Percentiles rank a stretch among this genome's conserved stretches.
Conservation (phyloP, 2,329 filamentous ascomycete genomes). For the Aureobasidium sp. region DNA sequence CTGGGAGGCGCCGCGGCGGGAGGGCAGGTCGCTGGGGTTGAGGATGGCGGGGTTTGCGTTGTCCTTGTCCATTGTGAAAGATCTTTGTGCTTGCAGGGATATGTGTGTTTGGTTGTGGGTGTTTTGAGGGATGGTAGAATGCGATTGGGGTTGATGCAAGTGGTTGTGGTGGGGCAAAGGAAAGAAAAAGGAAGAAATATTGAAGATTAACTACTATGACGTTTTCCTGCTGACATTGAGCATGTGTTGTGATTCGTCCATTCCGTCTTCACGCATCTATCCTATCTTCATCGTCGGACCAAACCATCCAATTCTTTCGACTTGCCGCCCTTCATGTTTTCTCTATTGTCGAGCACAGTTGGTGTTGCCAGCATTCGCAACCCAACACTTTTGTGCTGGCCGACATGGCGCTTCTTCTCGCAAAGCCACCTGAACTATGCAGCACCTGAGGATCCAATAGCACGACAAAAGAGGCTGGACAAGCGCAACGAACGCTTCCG, state of each 20-base stretch:
- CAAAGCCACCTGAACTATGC: not conserved
- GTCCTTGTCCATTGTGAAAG: slow-evolving; percentile 35
- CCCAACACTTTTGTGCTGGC: not conserved
- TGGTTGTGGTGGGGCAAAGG: not conserved
- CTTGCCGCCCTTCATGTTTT: not conserved
- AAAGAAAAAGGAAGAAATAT: not conserved
- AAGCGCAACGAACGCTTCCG: not conserved
- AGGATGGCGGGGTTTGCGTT: slow-evolving; percentile 94
- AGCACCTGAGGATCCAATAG: not conserved
- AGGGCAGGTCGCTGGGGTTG: slow-evolving; percentile 79
- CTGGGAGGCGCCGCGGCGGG: slow-evolving; percentile 51
- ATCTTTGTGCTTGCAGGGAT: not conserved
- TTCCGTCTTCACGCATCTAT: not conserved
- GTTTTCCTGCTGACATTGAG: not conserved
- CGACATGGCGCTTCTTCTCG: not conserved
- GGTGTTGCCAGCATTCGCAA: not conserved
- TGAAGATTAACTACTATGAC: not conserved
- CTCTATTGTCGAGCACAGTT: not conserved
- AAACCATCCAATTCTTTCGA: not conserved
- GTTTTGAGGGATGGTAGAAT: not conserved
- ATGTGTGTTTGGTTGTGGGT: not conserved
- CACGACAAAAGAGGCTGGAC: not conserved
- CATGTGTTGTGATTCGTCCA: not conserved
- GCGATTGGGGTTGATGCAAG: not conserved
- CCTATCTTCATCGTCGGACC: not conserved